Percentiles rank a stretch among this genome's conserved stretches.
Evolutionary conservation across 1,284 basidiomycete genomes (phyloP).

Genomic region (Bondarzewia mesenterica): DNA sequence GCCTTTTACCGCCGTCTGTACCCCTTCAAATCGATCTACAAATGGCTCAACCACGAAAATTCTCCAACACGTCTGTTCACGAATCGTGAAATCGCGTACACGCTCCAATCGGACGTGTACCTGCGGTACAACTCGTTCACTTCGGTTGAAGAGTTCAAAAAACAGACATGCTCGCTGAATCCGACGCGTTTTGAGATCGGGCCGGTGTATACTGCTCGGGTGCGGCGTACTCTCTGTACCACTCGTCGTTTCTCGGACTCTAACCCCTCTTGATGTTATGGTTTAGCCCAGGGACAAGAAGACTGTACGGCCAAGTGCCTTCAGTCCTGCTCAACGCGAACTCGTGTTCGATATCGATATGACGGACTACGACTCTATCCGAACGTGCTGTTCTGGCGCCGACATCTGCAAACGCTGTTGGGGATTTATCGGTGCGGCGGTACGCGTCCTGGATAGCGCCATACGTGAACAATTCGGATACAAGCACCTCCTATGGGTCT

Average conservation of each 20-base stretch:
- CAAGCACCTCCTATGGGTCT: conserved; percentile 87
- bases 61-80: conserved; percentile 71
- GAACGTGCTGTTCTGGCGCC: conserved; percentile 91
- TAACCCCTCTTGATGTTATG: too few species aligned
- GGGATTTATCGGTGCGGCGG: conserved; percentile 91
- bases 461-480: conserved; percentile 86
- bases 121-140: conserved; percentile 92
- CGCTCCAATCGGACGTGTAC: conserved; percentile 87
- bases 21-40: conserved; percentile 90
- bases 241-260: conserved; percentile 3
- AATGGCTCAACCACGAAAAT: conserved; percentile 93
- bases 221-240: conserved; percentile 34
- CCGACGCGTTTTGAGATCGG: conserved; percentile 97
- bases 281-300: conserved; percentile 85
- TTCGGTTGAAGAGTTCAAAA: conserved; percentile 85
- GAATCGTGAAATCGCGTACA: conserved; percentile 96
- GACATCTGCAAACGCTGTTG: conserved; percentile 93
- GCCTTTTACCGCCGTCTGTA: conserved; percentile 90
- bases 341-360: conserved; percentile 99
- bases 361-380: conserved; percentile 97
- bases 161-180: conserved; percentile 76
- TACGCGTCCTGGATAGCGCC: conserved; percentile 77
- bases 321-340: conserved; percentile 80
- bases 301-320: conserved; percentile 67
- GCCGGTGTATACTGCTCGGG: conserved; percentile 84